A percentile compares a stretch with the other conserved stretches of the same genome.
phyloP scores from a whole-genome alignment of 73 alveolate species.

The Tetrahymena borealis region DNA sequence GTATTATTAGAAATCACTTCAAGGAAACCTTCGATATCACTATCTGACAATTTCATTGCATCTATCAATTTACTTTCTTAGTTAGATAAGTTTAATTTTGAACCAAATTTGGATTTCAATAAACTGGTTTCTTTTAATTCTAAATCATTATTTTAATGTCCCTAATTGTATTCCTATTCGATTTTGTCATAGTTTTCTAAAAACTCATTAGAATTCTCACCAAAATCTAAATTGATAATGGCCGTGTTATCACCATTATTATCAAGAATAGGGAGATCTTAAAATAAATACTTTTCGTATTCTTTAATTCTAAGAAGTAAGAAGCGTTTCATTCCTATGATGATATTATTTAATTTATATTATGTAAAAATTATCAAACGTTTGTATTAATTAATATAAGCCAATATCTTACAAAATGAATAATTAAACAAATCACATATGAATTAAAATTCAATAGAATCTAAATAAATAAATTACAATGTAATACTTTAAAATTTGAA shows the following conservation, averaged over 20 bases:
- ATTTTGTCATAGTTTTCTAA: background rate
- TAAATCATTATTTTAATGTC: background rate
- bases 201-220: background rate
- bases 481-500: too few species aligned
- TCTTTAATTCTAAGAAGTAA: background rate
- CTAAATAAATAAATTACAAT: too few species aligned
- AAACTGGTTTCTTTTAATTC: background rate
- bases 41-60: background rate
- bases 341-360: background rate
- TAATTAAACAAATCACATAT: too few species aligned
- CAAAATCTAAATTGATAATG: background rate
- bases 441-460: too few species aligned
- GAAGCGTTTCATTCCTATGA: background rate
- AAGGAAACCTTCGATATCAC: background rate
- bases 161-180: background rate
- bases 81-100: background rate
- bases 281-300: background rate
- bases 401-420: background rate
- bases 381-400: background rate
- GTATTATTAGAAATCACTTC: background rate
- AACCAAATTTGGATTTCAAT: background rate
- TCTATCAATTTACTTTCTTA: background rate
- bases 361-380: background rate
- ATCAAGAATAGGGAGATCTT: background rate
- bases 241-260: background rate